Conservation (phyloP, 2,329 filamentous ascomycete species). For the Diaporthe sp. region DNA sequence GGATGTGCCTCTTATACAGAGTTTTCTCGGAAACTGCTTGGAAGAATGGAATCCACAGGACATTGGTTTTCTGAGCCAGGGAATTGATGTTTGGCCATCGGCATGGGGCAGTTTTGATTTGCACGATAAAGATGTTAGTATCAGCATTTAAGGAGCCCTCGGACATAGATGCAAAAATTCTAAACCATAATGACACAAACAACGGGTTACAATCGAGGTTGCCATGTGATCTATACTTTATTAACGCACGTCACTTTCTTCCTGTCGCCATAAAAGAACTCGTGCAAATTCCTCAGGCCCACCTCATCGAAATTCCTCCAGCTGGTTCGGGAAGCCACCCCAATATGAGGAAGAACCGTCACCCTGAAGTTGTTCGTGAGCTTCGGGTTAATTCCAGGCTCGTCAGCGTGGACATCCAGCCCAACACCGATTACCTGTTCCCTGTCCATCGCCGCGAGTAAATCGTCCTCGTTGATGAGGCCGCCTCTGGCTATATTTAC, state of each 20-base stretch:
- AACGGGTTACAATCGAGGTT: background rate
- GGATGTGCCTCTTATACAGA: conserved; percentile 25
- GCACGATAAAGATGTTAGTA: background rate
- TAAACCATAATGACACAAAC: background rate
- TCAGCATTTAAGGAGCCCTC: background rate
- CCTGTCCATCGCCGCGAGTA: conserved; percentile 49
- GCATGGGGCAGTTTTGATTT: conserved; percentile 14
- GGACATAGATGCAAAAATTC: background rate
- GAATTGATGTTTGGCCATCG: background rate
- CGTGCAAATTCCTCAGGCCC: conserved; percentile 43
- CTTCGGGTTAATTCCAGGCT: conserved; percentile 48
- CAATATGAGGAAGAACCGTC: conserved; percentile 48
- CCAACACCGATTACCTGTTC: conserved; percentile 50
- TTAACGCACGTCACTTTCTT: conserved; percentile 23
- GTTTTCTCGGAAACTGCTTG: conserved; percentile 18
- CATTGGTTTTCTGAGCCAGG: conserved; percentile 1
- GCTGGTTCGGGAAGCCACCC: conserved; percentile 46
- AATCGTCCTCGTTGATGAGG: conserved; percentile 50
- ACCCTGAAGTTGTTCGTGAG: conserved; percentile 48
- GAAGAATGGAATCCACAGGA: conserved; percentile 21
- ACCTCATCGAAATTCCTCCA: conserved; percentile 46
- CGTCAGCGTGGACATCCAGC: conserved; percentile 51
- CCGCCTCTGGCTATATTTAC: conserved; percentile 52
- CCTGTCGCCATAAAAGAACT: conserved; percentile 42
- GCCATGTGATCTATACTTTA: background rate